Evolutionary conservation across 75 land plant species (phyloP).

Genomic region (Ceratopteris richardii): DNA sequence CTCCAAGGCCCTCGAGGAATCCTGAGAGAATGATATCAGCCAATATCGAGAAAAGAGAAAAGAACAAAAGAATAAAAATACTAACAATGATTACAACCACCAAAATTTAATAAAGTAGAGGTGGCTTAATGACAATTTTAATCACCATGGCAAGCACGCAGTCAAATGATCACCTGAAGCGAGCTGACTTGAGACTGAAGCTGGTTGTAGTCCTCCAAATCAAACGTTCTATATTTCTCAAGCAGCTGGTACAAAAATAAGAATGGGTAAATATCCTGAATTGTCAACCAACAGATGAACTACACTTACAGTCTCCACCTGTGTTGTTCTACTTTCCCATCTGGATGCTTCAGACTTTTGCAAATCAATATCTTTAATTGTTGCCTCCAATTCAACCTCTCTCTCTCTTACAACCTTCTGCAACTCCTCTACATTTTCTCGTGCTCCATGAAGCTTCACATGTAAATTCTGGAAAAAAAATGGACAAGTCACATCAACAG

Average conservation of each 20-base stretch:
- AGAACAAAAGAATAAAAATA: too few species aligned
- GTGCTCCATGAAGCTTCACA: slow-evolving; percentile 43
- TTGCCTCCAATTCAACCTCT: slow-evolving; percentile 54
- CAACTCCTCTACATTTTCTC: slow-evolving; percentile 38
- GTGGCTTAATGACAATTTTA: too few species aligned
- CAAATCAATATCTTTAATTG: slow-evolving; percentile 43
- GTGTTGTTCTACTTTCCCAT: slow-evolving; percentile 49
- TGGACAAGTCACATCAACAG: neutral
- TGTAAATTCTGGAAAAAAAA: slow-evolving; percentile 58
- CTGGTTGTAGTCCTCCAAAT: slow-evolving; percentile 57
- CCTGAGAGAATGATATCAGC: too few species aligned
- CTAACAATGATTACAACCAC: too few species aligned
- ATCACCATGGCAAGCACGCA: too few species aligned
- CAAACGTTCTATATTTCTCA: slow-evolving; percentile 55
- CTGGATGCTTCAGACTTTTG: slow-evolving; percentile 38
- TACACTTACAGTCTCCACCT: slow-evolving; percentile 32
- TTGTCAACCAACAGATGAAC: neutral
- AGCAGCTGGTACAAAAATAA: slow-evolving; percentile 31
- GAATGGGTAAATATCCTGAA: neutral
- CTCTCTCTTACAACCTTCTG: slow-evolving; percentile 39
- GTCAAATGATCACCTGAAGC: slow-evolving; percentile 66
- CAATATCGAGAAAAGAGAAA: too few species aligned
- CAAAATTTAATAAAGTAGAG: too few species aligned
- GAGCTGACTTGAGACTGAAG: slow-evolving; percentile 42
- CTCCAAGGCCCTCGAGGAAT: neutral